Evolutionary conservation across 768 basidiomycete genomes (phyloP).

Genomic region (Clavulina sp.): DNA sequence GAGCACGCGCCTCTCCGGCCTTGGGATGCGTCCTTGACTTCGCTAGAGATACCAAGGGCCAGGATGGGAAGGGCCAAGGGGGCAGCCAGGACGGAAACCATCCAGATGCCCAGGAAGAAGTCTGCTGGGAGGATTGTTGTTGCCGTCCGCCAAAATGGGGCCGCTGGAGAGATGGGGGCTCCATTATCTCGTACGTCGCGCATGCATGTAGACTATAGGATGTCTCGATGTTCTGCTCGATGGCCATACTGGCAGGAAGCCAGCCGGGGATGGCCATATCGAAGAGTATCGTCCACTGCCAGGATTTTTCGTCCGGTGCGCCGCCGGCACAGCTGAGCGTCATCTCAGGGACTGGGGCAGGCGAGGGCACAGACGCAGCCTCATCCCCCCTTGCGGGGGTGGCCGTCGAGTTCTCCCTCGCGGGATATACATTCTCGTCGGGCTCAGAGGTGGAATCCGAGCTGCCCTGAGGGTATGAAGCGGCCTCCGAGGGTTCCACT

Average conservation of each 20-base stretch:
- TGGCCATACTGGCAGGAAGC: conserved; percentile 35
- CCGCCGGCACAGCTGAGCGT: conserved; percentile 17
- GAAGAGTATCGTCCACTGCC: conserved; percentile 65
- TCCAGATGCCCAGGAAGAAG: background rate
- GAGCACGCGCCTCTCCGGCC: conserved; percentile 25
- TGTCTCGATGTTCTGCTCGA: conserved; percentile 29
- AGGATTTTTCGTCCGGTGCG: conserved; percentile 32
- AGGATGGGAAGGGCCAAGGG: background rate
- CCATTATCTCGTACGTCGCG: conserved; percentile 38
- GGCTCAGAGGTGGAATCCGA: too few species aligned
- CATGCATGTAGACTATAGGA: conserved; percentile 51
- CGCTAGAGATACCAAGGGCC: too few species aligned
- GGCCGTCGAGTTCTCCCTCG: conserved; percentile 31
- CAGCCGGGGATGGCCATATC: conserved; percentile 78
- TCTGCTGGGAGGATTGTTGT: background rate
- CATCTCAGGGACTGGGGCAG: too few species aligned
- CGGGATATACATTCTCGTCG: conserved; percentile 10
- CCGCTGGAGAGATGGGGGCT: background rate
- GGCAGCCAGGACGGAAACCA: background rate
- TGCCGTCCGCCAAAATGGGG: background rate
- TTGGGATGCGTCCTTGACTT: conserved; percentile 37
- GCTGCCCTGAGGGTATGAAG: too few species aligned
- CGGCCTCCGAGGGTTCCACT: background rate
- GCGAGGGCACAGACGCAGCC: too few species aligned
- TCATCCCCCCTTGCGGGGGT: too few species aligned